Evolutionary conservation across 768 basidiomycete species (phyloP), one percentile per base, ranked within the genome.

Genomic region (Suillus weaverae): DNA sequence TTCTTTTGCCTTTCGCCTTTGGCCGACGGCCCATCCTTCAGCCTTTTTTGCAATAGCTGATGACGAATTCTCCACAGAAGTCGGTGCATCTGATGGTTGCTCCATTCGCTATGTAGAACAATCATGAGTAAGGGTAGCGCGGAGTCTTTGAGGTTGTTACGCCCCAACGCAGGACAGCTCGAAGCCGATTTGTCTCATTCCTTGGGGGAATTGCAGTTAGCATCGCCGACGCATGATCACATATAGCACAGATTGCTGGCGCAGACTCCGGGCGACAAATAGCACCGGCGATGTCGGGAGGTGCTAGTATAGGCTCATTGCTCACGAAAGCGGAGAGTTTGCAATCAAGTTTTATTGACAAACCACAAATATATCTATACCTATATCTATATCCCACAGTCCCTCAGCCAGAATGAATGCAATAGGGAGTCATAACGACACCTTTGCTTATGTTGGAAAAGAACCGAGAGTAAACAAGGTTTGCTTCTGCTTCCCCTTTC

Each of bases 401-500:
- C 20, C 5, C 5, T 57, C 36, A 39, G 56, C 22, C 9, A 30
- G 22, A 38, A 57, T 18, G 16, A 26, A 57, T 30, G 38, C 38
- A 30, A 26, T 10, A 39, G 18, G 39, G 9, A 57, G 26, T 16
- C 0, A 13, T 18, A 11, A 59, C 18, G 10, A 41, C 39, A 20
- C 57, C 26, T 41, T 18, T 13, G 55, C 43, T 75, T 59, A 76
- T 39, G 76, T 51, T 48, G 83, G 83, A 69, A 84, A 84, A 18
- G 83, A 78, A 10, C 86, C 85, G 46, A 87, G 64, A 26, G 81
- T 93, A 70, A 94, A 95, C 68, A 95, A 75, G 10, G 87, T 94
- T 81, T 94, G 91, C 78, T 94, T 94, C 74, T 87, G 86, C 76
- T 94, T 93, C 1, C 87, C 87, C 72, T 94, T 95, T 0, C 85